Conservation (phyloP, 1,139 yeast species). For the Suhomyces bribrorum region DNA sequence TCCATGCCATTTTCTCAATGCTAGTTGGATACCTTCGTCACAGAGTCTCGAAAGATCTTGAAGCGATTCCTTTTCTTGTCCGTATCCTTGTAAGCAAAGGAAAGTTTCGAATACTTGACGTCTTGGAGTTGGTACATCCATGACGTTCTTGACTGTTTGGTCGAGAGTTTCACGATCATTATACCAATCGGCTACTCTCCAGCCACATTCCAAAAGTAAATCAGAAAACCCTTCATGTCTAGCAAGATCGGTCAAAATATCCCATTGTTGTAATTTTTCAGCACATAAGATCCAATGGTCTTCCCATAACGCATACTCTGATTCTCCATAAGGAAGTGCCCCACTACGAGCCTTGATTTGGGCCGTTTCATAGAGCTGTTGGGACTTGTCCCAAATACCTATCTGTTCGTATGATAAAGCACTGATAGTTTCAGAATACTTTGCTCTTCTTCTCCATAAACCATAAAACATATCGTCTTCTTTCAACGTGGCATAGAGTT, state of each 20-base stretch:
- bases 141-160: constrained; percentile 90
- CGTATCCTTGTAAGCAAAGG: constrained; percentile 87
- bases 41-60: constrained; percentile 83
- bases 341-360: constrained; percentile 97
- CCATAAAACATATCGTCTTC: constrained; percentile 98
- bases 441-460: constrained; percentile 93
- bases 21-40: constrained; percentile 94
- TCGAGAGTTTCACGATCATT: constrained; percentile 93
- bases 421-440: constrained; percentile 87
- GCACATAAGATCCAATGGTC: constrained; percentile 98
- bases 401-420: constrained; percentile 94
- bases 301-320: constrained; percentile 97
- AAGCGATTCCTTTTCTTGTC: constrained; percentile 81
- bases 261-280: constrained; percentile 98
- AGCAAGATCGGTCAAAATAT: constrained; percentile 91
- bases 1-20: constrained; percentile 91
- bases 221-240: constrained; percentile 98
- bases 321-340: constrained; percentile 90
- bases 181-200: constrained; percentile 99
- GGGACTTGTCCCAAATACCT: constrained; percentile 94
- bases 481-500: constrained; percentile 81
- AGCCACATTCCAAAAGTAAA: constrained; percentile 90
- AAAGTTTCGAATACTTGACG: constrained; percentile 95
- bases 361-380: constrained; percentile 93
- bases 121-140: constrained; percentile 98